These are phyloP conservation scores for Starmerella floris DNA, from an alignment of 805 yeast genomes.

Conservation along the genomic window DNA sequence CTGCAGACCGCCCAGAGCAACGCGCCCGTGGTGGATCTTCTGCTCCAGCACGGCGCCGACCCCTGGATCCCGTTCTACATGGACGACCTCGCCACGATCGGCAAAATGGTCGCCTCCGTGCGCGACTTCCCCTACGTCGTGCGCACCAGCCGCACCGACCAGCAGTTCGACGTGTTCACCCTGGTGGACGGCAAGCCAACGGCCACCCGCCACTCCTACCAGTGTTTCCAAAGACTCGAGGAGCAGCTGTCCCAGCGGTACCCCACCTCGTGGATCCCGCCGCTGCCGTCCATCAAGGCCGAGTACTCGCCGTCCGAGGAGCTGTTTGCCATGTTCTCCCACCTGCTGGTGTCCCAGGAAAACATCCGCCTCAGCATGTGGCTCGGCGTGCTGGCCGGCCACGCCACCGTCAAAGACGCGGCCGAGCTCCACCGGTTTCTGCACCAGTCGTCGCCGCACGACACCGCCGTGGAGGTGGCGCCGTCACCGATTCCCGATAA, in stretches of 20 bases:
- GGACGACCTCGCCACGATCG: background rate
- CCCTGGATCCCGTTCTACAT: slow-evolving; percentile 18
- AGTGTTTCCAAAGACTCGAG: background rate
- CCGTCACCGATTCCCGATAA: background rate
- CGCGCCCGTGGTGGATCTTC: slow-evolving; percentile 6
- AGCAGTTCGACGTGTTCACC: background rate
- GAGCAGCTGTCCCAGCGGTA: background rate
- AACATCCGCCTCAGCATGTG: background rate
- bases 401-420: slow-evolving; percentile 1
- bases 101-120: background rate
- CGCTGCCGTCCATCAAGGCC: background rate
- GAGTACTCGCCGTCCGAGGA: background rate
- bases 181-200: background rate
- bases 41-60: slow-evolving; percentile 43
- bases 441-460: no score
- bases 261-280: background rate
- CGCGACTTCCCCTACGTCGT: background rate
- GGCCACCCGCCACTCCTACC: background rate
- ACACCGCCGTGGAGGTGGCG: background rate
- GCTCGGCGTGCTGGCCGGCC: slow-evolving; percentile 2
- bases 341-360: background rate
- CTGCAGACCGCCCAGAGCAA: background rate
- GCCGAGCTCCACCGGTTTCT: background rate
- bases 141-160: background rate
- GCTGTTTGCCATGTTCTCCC: background rate